Conservation (phyloP, 495 filamentous ascomycete species). For the Penicillium silybi region DNA sequence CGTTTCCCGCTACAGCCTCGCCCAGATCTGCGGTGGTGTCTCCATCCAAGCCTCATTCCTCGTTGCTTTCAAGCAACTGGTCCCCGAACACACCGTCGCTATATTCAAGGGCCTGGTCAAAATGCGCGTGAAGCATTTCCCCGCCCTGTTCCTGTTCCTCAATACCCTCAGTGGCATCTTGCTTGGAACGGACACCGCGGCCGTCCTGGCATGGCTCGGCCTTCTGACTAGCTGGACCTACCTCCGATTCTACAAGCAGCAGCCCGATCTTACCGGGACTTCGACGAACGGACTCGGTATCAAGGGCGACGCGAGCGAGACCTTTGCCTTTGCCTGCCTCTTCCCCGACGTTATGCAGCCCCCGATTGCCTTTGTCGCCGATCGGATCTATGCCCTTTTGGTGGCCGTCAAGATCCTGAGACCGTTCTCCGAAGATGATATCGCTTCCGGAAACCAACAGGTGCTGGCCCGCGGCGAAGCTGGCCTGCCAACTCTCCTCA, state of each 20-base stretch:
- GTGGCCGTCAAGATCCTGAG: slow-evolving; percentile 72
- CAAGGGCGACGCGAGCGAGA: slow-evolving; percentile 88
- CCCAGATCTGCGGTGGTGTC: slow-evolving; percentile 81
- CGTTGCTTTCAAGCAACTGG: slow-evolving; percentile 96
- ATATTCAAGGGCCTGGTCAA: slow-evolving; percentile 83
- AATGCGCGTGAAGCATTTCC: slow-evolving; percentile 90
- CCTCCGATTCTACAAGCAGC: slow-evolving; percentile 90
- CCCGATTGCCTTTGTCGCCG: slow-evolving; percentile 66
- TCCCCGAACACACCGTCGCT: slow-evolving; percentile 96
- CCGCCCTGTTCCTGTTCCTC: slow-evolving; percentile 79
- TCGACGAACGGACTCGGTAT: slow-evolving; percentile 48
- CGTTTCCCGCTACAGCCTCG: slow-evolving; percentile 49
- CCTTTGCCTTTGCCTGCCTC: slow-evolving; percentile 91
- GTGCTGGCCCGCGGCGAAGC: slow-evolving; percentile 65
- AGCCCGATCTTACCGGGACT: slow-evolving; percentile 55
- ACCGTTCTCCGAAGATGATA: slow-evolving; percentile 82
- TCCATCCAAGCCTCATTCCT: slow-evolving; percentile 90
- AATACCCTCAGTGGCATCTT: slow-evolving; percentile 73
- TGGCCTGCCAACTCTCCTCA: slow-evolving; percentile 59
- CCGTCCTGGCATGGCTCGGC: slow-evolving; percentile 75
- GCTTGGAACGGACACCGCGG: slow-evolving; percentile 78
- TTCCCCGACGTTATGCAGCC: slow-evolving; percentile 86
- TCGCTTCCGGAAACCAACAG: slow-evolving; percentile 73
- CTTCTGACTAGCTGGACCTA: slow-evolving; percentile 92
- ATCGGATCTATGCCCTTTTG: slow-evolving; percentile 68